Evolutionary conservation across 495 filamentous ascomycete genomes (phyloP).

Genomic region (Pyronema domesticum): DNA sequence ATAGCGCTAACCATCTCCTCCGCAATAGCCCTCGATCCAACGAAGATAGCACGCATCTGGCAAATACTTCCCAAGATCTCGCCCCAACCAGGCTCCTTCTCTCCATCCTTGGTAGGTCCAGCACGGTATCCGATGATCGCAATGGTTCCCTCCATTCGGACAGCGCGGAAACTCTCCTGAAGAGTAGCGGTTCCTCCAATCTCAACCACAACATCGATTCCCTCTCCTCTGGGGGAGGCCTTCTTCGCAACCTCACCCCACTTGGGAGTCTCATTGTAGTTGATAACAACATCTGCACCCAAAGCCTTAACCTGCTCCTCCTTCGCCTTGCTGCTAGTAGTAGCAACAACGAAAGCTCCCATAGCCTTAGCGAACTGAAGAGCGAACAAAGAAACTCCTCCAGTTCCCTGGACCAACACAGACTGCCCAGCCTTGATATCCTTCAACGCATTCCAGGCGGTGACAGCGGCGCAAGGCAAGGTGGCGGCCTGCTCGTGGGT

Average conservation of each 20-base stretch:
- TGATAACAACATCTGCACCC: slow-evolving; percentile 35
- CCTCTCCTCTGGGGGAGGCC: slow-evolving; percentile 39
- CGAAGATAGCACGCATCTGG: slow-evolving; percentile 43
- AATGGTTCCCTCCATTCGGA: slow-evolving; percentile 51
- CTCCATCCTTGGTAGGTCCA: slow-evolving; percentile 18
- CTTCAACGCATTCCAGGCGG: slow-evolving; percentile 32
- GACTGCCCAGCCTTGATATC: slow-evolving; percentile 14
- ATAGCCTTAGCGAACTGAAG: slow-evolving; percentile 26
- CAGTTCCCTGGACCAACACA: slow-evolving; percentile 25
- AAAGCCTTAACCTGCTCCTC: slow-evolving; percentile 24
- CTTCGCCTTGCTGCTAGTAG: slow-evolving; percentile 26
- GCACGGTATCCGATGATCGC: slow-evolving; percentile 49
- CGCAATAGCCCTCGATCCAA: slow-evolving; percentile 42
- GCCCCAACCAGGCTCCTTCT: slow-evolving; percentile 14
- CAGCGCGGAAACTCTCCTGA: slow-evolving; percentile 41
- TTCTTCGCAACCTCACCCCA: slow-evolving; percentile 47
- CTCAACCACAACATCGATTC: slow-evolving; percentile 55
- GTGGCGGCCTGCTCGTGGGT: slow-evolving; percentile 30
- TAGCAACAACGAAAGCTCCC: slow-evolving; percentile 28
- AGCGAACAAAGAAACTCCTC: slow-evolving; percentile 25
- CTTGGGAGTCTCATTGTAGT: slow-evolving; percentile 41
- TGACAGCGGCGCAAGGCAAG: slow-evolving; percentile 28
- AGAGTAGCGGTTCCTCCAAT: slow-evolving; percentile 47
- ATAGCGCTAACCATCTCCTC: slow-evolving; percentile 46
- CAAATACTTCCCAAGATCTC: slow-evolving; percentile 37